Conservation (phyloP, 257 asterid species). For the Fraxinus cuspidata region DNA sequence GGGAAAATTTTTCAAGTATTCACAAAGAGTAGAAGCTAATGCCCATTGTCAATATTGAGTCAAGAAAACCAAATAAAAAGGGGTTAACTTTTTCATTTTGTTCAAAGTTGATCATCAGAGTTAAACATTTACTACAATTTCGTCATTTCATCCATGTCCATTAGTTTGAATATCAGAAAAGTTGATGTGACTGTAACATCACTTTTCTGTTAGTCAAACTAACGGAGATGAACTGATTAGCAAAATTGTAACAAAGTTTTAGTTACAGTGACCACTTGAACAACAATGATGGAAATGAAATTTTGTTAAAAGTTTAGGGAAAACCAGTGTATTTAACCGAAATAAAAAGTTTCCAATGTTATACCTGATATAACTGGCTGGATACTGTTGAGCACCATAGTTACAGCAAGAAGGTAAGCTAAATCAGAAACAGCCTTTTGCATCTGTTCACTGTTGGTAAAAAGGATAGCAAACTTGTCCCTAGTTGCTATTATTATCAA, state of each 20-base stretch:
- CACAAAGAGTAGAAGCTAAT: neutral
- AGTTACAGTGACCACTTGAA: neutral
- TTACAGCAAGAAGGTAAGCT: constrained; percentile 80
- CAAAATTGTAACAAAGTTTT: neutral
- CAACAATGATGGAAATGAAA: neutral
- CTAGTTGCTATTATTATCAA: constrained; percentile 54
- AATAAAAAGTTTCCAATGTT: neutral
- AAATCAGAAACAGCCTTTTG: constrained; percentile 79
- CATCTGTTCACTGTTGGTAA: constrained; percentile 70
- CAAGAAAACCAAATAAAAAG: neutral
- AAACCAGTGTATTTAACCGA: neutral
- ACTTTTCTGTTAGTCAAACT: neutral
- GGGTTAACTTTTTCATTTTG: neutral
- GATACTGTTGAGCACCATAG: constrained; percentile 83
- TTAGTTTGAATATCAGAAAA: neutral
- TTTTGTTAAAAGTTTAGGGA: neutral
- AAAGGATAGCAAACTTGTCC: constrained; percentile 66
- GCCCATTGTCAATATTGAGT: neutral
- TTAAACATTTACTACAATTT: neutral
- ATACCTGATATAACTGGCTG: constrained; percentile 97
- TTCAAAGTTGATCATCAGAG: neutral
- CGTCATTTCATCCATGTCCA: neutral
- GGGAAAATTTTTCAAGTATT: neutral
- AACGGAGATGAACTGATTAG: neutral
- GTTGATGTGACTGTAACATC: neutral